Conservation (phyloP, 1,284 basidiomycete genomes). For the Mycena citricolor region DNA sequence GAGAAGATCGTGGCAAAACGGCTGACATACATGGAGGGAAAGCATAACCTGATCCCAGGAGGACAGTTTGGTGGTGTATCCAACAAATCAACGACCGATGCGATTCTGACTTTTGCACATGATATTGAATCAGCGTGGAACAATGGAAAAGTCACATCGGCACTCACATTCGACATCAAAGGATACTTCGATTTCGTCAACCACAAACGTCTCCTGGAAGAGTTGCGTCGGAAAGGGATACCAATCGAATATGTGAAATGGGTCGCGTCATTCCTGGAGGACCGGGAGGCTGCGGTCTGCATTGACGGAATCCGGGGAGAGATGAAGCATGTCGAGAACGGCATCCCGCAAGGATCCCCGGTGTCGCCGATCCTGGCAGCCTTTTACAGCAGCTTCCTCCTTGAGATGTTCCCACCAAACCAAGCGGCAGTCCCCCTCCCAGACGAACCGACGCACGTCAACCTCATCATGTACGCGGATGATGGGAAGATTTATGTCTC, state of each 20-base stretch:
- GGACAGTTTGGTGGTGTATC: slow-evolving; percentile 29
- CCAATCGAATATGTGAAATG: slow-evolving; percentile 22
- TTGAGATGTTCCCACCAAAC: slow-evolving; percentile 18
- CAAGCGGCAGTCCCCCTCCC: background rate
- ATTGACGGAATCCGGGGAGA: slow-evolving; percentile 25
- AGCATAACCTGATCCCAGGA: slow-evolving; percentile 24
- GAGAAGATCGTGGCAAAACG: slow-evolving; percentile 28
- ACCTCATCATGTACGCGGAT: slow-evolving; percentile 22
- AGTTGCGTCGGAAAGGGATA: slow-evolving; percentile 15
- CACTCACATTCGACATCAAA: slow-evolving; percentile 32
- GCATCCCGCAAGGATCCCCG: slow-evolving; percentile 29
- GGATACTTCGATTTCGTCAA: slow-evolving; percentile 34
- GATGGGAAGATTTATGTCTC: slow-evolving; percentile 23
- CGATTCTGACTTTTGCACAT: slow-evolving; percentile 26
- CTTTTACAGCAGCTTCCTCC: slow-evolving; percentile 25
- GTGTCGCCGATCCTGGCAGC: slow-evolving; percentile 27
- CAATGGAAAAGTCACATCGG: slow-evolving; percentile 24
- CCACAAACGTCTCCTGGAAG: slow-evolving; percentile 22
- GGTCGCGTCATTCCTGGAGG: slow-evolving; percentile 18
- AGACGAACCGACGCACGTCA: slow-evolving; percentile 1
- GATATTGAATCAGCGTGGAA: slow-evolving; percentile 30
- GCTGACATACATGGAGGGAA: slow-evolving; percentile 22
- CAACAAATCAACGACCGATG: slow-evolving; percentile 27
- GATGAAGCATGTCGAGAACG: slow-evolving; percentile 26
- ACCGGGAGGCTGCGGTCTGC: slow-evolving; percentile 26